Evolutionary conservation across 805 yeast species (phyloP).

Genomic region (Hanseniaspora singularis): DNA sequence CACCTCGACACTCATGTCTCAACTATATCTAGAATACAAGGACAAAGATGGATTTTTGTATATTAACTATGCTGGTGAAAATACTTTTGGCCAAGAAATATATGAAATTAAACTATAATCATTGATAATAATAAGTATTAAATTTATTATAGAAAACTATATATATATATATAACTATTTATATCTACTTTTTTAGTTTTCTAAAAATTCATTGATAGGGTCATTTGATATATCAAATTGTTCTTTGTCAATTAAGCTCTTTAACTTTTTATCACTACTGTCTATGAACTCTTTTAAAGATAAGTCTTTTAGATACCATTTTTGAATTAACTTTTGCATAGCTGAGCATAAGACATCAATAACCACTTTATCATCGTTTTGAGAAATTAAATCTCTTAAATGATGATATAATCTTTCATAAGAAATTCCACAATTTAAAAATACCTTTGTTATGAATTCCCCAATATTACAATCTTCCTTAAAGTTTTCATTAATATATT

Average conservation of each 20-base stretch:
- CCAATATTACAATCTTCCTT: conserved; percentile 34
- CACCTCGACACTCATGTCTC: conserved; percentile 91
- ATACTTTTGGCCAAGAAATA: conserved; percentile 83
- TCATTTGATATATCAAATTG: conserved; percentile 43
- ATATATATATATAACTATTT: not conserved
- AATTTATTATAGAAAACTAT: not conserved
- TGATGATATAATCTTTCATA: conserved; percentile 55
- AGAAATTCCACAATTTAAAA: conserved; percentile 50
- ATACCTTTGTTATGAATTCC: conserved; percentile 42
- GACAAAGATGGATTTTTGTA: conserved; percentile 96
- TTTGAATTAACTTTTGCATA: conserved; percentile 50
- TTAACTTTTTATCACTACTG: conserved; percentile 27
- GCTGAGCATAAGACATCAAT: conserved; percentile 42
- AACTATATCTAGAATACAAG: conserved; percentile 90
- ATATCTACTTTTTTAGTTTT: too few species aligned
- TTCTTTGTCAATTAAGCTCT: conserved; percentile 32
- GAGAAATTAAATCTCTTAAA: conserved; percentile 50
- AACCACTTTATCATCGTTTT: conserved; percentile 37
- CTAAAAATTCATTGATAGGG: conserved; percentile 43
- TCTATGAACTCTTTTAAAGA: conserved; percentile 45
- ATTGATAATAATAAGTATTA: not conserved
- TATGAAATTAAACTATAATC: not conserved
- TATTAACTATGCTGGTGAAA: conserved; percentile 92
- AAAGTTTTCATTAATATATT: conserved; percentile 28
- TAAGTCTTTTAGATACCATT: conserved; percentile 57